Evolutionary conservation across 1,284 basidiomycete species (phyloP), one percentile per base, ranked within the genome.

Genomic region (Ceratobasidium sp.): DNA sequence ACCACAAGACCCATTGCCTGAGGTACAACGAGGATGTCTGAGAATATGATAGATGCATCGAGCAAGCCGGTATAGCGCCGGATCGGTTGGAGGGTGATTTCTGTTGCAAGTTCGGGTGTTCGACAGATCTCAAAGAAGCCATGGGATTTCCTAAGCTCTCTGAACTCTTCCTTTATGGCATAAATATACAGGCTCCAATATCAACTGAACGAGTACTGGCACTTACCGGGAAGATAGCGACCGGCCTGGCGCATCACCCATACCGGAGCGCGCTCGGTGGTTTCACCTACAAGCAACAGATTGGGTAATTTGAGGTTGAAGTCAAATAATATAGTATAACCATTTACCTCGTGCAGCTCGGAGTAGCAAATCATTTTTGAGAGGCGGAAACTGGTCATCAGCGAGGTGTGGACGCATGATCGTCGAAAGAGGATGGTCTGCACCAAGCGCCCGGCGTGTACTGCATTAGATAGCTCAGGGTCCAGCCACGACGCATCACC

Each of bases 241-340:
- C 97, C 96, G 23, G 98, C 98, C 81, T 99, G 97, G 41, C 98
- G 89, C 97, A 99, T 99, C 75, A 98, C 93, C 97, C 97, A 99
- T 75, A 98, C 95, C 14, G 97, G 97, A 1, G 97, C 95, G 73
- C 94, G 89, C 79, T 94, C 92, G 0, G 95, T 96, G 80, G 88
- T 85, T 82, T 97, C 90, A 14, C 95, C 94, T 91, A 75, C 46
- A 74, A 55, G 52, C 46, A 43, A 35, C 11, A 38, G 6, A 38
- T 38, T 38, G 35, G 35, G 11, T 38, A 63, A 49, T 38, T 26
- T 50, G 28, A 61, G 23, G 28, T 44, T 47, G 43, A 47, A 16
- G 38, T 38, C n/a, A n/a, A n/a, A n/a, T n/a, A n/a, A n/a, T 41
- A n/a, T 38, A n/a, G 57, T 16, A 35, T 71, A 76, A 81, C 72